Evolutionary conservation across 2,329 filamentous ascomycete genomes (phyloP), one percentile per base, ranked within the genome.

Genomic region (Verticillium nubilum): DNA sequence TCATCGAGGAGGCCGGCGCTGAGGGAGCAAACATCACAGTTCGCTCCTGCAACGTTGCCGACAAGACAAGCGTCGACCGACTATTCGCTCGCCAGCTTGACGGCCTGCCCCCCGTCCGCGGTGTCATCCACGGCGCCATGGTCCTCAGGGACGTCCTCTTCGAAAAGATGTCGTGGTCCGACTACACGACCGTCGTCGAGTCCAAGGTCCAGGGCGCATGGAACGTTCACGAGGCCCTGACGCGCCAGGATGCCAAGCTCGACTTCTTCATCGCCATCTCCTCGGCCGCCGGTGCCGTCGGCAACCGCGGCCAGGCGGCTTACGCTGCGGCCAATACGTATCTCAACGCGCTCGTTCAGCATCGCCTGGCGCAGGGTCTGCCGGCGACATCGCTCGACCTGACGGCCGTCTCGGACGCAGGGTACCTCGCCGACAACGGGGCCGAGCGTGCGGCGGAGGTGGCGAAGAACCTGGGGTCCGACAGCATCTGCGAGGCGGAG

Each of bases 401-500:
- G 25, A 83, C 82, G 0, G 76, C 76, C 1, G 76, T 87, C 19
- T 74, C 74, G 0, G 80, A 79, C 61, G 75, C 79, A 1, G 80
- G 80, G 2, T 82, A 82, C 67, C 69, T 83, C 2, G 79, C 79
- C 0, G 76, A 81, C 59, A 78, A 78, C 59, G 70, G 72, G 0
- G 74, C 72, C 0, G 74, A 72, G 55, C 76, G 73, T 52, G 73
- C 73, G 4, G 72, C 72, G 2, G 75, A 80, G 61, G 78, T 80
- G 0, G 78, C 81, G 47, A 78, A 78, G 64, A 82, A 80, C 31
- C 70, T 81, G 1, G 76, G 75, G 5, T 78, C 80, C 54, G 76
- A 82, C 23, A 73, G 72, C 9, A 78, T 86, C 64, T 78, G 75
- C 64, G 78, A 81, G 65, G 75, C 76, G 6, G 82, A 86, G 68